Conservation (phyloP, 441 rosid species). For the Melastoma candidum region DNA sequence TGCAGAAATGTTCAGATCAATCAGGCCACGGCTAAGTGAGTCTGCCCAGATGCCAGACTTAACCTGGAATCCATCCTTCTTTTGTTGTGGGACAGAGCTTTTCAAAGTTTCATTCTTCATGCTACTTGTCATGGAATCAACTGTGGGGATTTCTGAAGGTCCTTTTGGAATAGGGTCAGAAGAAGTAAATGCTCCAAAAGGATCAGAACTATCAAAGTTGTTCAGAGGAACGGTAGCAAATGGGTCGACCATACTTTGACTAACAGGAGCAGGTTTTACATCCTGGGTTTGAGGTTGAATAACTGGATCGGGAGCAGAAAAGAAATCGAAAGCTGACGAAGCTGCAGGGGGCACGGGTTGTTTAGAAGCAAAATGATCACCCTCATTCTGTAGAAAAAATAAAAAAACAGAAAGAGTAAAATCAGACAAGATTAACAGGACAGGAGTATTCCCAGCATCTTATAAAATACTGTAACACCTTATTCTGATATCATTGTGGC, state of each 20-base stretch:
- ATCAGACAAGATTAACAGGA: not conserved
- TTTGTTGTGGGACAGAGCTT: conserved; percentile 31
- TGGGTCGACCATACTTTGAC: conserved; percentile 49
- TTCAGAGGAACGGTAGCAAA: conserved; percentile 81
- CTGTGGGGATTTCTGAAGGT: conserved; percentile 30
- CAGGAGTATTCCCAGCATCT: not conserved
- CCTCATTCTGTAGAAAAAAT: conserved; percentile 39
- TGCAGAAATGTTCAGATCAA: conserved; percentile 95
- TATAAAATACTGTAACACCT: no score
- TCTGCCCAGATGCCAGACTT: conserved; percentile 97
- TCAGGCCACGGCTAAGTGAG: conserved; percentile 89
- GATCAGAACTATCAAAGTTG: conserved; percentile 74
- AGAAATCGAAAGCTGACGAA: conserved; percentile 51
- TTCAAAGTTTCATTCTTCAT: conserved; percentile 28
- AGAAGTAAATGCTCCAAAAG: conserved; percentile 72
- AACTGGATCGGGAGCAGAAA: conserved; percentile 41
- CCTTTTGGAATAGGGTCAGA: conserved; percentile 34
- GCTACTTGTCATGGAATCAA: conserved; percentile 26
- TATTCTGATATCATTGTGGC: no score
- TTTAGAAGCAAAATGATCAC: conserved; percentile 67
- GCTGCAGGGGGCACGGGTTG: conserved; percentile 31
- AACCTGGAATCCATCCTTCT: conserved; percentile 65
- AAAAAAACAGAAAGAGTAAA: not conserved
- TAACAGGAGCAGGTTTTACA: conserved; percentile 26
- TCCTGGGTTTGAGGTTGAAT: conserved; percentile 38